A percentile compares a stretch with the other conserved stretches of the same genome.
Conservation (phyloP, 2,329 filamentous ascomycete species). For the Colletotrichum agaves region DNA sequence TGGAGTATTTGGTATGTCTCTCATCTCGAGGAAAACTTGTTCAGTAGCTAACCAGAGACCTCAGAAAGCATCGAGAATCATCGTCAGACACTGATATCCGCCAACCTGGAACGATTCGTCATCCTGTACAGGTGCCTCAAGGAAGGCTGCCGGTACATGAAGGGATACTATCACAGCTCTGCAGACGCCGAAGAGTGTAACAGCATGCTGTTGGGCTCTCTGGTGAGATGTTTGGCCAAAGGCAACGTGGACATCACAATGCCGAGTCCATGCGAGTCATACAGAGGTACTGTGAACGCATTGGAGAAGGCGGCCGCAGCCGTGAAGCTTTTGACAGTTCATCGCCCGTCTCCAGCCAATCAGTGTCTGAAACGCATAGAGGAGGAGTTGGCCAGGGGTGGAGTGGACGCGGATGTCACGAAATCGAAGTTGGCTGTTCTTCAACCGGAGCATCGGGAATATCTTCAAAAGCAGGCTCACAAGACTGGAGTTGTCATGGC, state of each 20-base stretch:
- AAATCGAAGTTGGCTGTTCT: constrained; percentile 20
- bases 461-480: constrained; percentile 25
- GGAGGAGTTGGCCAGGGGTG: constrained; percentile 27
- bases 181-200: constrained; percentile 35
- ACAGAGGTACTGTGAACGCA: constrained; percentile 20
- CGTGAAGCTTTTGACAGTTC: constrained; percentile 33
- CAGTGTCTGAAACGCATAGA: constrained; percentile 35
- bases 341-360: constrained; percentile 26
- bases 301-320: constrained; percentile 20
- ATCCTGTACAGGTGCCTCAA: constrained; percentile 33
- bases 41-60: not conserved
- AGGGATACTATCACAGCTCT: constrained; percentile 35
- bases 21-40: too few relatives aligned
- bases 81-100: constrained; percentile 16
- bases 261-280: constrained; percentile 24
- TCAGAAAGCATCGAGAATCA: constrained; percentile 30
- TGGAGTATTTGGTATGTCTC: constrained; percentile 16
- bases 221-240: constrained; percentile 24
- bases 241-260: constrained; percentile 31
- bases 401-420: not conserved
- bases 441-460: constrained; percentile 16
- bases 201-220: constrained; percentile 34
- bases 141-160: constrained; percentile 34
- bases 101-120: constrained; percentile 28
- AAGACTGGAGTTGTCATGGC: constrained; percentile 29